Percentiles rank a stretch among this genome's conserved stretches.
Evolutionary conservation across 257 asterid genomes (phyloP).

Genomic region (Ligustrum vulgare): DNA sequence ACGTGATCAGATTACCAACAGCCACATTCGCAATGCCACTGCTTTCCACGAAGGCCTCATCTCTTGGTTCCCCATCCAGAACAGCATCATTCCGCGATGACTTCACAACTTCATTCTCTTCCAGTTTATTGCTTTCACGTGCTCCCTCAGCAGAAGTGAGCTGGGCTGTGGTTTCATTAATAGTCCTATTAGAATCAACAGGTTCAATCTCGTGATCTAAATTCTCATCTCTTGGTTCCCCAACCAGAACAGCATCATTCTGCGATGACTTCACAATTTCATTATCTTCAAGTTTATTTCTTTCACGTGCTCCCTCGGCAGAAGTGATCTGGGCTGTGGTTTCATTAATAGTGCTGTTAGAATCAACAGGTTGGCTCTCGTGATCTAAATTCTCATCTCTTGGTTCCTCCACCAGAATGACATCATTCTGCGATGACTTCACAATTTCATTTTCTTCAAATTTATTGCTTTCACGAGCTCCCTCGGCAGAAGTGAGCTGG

Average conservation of each 20-base stretch:
- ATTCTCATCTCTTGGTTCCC: constrained; percentile 8
- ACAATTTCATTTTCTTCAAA: constrained; percentile 4
- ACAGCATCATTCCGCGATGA: background rate
- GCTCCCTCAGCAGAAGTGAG: background rate
- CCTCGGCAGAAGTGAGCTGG: background rate
- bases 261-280: background rate
- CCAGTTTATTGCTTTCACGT: constrained; percentile 13
- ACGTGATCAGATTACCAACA: background rate
- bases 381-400: constrained; percentile 3
- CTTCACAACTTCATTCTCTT: background rate
- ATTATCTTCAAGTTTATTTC: constrained; percentile 12
- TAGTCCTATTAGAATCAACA: background rate
- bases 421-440: background rate
- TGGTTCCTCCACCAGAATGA: constrained; percentile 6
- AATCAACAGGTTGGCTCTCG: constrained; percentile 10
- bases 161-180: background rate
- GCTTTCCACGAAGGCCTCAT: background rate
- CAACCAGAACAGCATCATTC: background rate
- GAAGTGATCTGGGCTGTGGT: background rate
- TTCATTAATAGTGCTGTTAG: background rate
- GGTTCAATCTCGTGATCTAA: constrained; percentile 12
- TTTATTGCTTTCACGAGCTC: constrained; percentile 17
- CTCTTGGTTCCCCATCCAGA: constrained; percentile 8
- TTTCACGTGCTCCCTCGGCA: constrained; percentile 5
- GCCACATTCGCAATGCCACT: background rate